phyloP scores from a whole-genome alignment of 2,329 filamentous ascomycete genomes.

The Penicillium italicum region DNA sequence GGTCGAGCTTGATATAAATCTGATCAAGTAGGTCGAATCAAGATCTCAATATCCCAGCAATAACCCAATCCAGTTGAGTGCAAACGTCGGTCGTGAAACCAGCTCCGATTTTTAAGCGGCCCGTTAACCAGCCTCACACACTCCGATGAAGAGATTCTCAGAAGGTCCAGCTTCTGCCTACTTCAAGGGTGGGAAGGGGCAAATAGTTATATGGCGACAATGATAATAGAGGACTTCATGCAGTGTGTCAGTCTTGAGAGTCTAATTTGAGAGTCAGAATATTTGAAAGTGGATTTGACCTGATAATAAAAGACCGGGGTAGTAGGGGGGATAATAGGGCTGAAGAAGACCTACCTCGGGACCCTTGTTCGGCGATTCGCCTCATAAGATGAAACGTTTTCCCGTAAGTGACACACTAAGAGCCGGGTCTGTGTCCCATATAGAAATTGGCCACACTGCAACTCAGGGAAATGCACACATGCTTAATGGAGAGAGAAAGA shows the following conservation, averaged over 20 bases:
- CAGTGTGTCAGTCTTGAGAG: slow-evolving; percentile 7
- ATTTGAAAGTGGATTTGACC: slow-evolving; percentile 5
- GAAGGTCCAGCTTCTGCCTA: slow-evolving; percentile 23
- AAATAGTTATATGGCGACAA: slow-evolving; percentile 6
- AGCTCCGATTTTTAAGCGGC: slow-evolving; percentile 17
- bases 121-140: slow-evolving; percentile 13
- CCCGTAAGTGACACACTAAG: slow-evolving; percentile 24
- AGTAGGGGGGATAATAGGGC: slow-evolving; percentile 15
- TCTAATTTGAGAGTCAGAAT: slow-evolving; percentile 20
- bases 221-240: slow-evolving; percentile 7
- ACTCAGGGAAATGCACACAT: slow-evolving; percentile 19
- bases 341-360: slow-evolving; percentile 17
- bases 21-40: slow-evolving; percentile 15
- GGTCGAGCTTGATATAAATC: slow-evolving; percentile 9
- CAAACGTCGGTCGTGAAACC: slow-evolving; percentile 24
- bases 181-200: slow-evolving; percentile 9
- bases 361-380: slow-evolving; percentile 24
- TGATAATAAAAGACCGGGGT: not conserved
- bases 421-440: slow-evolving; percentile 25
- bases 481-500: slow-evolving; percentile 1
- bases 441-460: slow-evolving; percentile 16
- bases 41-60: slow-evolving; percentile 18
- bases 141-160: slow-evolving; percentile 10
- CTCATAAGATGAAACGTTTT: slow-evolving; percentile 28
- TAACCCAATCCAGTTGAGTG: slow-evolving; percentile 26